phyloP scores from a whole-genome alignment of 1,284 basidiomycete species.

The Tilletia setariae region DNA sequence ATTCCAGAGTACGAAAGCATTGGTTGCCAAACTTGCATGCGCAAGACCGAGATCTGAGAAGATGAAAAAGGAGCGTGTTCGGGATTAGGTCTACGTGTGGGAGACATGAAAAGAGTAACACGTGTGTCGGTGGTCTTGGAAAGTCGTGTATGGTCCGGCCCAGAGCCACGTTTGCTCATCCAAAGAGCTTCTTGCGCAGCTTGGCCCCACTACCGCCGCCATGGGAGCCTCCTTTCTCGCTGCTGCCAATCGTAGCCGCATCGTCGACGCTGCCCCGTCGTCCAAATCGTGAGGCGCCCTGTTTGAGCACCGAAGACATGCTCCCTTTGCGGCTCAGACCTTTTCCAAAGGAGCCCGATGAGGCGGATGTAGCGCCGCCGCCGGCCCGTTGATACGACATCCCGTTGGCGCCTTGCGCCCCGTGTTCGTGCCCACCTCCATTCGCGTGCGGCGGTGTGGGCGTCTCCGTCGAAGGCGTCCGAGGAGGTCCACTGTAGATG shows the following conservation, averaged over 20 bases:
- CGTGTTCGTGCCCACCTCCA: neutral
- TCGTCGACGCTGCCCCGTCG: conserved; percentile 4
- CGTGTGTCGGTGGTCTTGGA: neutral
- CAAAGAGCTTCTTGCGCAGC: conserved; percentile 7
- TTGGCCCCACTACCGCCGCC: neutral
- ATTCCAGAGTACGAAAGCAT: no score
- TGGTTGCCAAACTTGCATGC: no score
- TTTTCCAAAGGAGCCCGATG: neutral
- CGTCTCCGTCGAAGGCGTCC: no score
- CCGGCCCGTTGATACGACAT: neutral
- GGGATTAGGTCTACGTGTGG: no score
- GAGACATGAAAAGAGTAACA: no score
- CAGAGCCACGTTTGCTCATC: neutral
- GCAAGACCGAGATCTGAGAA: no score
- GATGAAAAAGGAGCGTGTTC: no score
- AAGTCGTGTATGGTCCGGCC: neutral
- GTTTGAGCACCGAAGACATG: conserved; percentile 12
- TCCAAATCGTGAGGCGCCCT: neutral
- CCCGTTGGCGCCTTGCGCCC: neutral
- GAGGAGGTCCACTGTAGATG: neutral
- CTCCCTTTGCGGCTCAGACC: conserved; percentile 2
- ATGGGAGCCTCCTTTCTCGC: neutral
- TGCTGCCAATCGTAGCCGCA: neutral
- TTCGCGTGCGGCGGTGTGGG: no score
- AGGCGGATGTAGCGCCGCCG: neutral